phyloP scores from a whole-genome alignment of 2,329 filamentous ascomycete genomes.

The Monascus ruber region DNA sequence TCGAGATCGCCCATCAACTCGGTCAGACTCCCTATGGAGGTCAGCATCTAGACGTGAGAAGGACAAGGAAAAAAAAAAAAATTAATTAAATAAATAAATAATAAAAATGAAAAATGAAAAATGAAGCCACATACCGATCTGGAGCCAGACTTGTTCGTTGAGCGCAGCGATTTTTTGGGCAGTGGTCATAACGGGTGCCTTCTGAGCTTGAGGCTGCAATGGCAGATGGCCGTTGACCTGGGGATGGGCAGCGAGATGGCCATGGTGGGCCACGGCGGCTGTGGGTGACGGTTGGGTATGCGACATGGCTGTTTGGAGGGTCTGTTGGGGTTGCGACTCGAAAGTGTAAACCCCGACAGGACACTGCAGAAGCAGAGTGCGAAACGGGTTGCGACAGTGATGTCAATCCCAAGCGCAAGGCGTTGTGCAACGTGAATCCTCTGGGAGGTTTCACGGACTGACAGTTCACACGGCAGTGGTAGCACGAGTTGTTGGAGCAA shows the following conservation, averaged over 20 bases:
- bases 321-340: no score
- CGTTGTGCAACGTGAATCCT: neutral
- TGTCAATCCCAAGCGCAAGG: slow-evolving; percentile 11
- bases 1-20: slow-evolving; percentile 83
- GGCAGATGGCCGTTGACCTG: slow-evolving; percentile 42
- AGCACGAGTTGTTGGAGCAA: neutral
- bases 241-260: slow-evolving; percentile 51
- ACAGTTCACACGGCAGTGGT: slow-evolving; percentile 7
- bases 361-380: no score
- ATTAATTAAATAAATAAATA: neutral
- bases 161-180: slow-evolving; percentile 65
- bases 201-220: slow-evolving; percentile 39
- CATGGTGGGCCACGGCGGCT: slow-evolving; percentile 59
- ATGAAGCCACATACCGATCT: slow-evolving; percentile 59
- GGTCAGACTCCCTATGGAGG: slow-evolving; percentile 58
- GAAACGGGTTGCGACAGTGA: slow-evolving; percentile 17
- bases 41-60: no score
- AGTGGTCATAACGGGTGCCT: slow-evolving; percentile 49
- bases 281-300: slow-evolving; percentile 74
- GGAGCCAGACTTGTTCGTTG: slow-evolving; percentile 85
- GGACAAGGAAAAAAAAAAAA: no score
- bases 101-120: neutral
- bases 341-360: no score
- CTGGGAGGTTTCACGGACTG: slow-evolving; percentile 2
- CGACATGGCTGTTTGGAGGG: slow-evolving; percentile 43